These are phyloP conservation scores for Dovyalis caffra DNA, from an alignment of 345 rosid species.

Conservation along the genomic window DNA sequence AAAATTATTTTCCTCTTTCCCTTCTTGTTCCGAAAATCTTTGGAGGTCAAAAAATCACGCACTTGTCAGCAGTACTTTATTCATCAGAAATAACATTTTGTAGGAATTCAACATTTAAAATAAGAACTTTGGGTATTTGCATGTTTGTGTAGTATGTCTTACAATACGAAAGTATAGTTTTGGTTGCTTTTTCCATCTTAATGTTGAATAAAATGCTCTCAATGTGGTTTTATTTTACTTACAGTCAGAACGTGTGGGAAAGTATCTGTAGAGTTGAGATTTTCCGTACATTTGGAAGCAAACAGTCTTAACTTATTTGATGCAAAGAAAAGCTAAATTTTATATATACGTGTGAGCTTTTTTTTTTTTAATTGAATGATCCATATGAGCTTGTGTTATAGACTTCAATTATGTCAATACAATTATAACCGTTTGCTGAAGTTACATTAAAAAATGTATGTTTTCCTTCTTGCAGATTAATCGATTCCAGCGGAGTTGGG, in stretches of 20 bases:
- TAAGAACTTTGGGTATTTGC: not conserved
- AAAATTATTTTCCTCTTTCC: not conserved
- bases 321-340: not conserved
- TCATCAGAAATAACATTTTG: no score
- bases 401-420: not conserved
- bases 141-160: not conserved
- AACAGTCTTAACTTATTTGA: not conserved
- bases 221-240: not conserved
- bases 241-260: not conserved
- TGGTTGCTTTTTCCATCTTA: not conserved
- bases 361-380: no score
- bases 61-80: not conserved
- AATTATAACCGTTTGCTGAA: not conserved
- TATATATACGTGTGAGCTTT: not conserved
- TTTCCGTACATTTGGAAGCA: not conserved
- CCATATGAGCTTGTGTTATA: no score
- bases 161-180: not conserved
- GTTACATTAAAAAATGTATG: not conserved
- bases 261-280: not conserved
- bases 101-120: not conserved
- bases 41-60: not conserved
- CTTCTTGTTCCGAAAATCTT: not conserved
- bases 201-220: not conserved
- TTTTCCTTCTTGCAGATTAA: slow-evolving; percentile 41
- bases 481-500: slow-evolving; percentile 85